Evolutionary conservation across 768 basidiomycete genomes (phyloP), one percentile per base, ranked within the genome.

Genomic region (Tylopilus subfusipes): DNA sequence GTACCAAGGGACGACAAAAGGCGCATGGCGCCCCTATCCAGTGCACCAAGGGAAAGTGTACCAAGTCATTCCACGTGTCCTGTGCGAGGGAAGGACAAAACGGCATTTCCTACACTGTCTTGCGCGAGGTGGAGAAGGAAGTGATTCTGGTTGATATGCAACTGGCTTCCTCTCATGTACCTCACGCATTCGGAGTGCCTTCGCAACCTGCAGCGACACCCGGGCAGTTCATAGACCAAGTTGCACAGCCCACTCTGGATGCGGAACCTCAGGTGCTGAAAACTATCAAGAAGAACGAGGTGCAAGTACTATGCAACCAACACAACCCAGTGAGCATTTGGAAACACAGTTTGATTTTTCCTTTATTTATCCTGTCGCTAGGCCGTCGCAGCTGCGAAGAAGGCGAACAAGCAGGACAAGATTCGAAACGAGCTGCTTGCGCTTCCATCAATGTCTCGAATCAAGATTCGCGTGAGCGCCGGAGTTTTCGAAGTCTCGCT

Each of bases 41-140:
- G 66, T 98, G 95, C 67, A 90, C 91, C 16, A 92, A 90, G 70
- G 94, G 93, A 42, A 96, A 94, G 73, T 98, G 95, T 63, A 79
- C 90, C 12, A 90, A 89, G 66, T 90, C 95, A 0, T 97, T 93
- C 73, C 96, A 98, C 65, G 88, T 97, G 27, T 87, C 85, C 4
- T 99, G 97, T 68, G 96, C 97, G 0, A 74, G 78, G 39, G 78
- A 82, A 19, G 71, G 69, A 12, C 72, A 73, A 3, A 67, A 73
- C 5, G 82, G 80, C 11, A 78, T 90, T 40, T 73, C 82, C 22
- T 92, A 85, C 62, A 71, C 69, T 2, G 76, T 88, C 31, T 44
- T 85, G n/a, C 74, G 78, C 46, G 86, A 88, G 61, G 81, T 90
- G 0, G 86, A 90, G 72, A 91, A 91, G 72, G 88, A 92, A 59